Evolutionary conservation across 805 yeast genomes (phyloP), one percentile per base, ranked within the genome.

Genomic region (Blastobotrys terrestris): DNA sequence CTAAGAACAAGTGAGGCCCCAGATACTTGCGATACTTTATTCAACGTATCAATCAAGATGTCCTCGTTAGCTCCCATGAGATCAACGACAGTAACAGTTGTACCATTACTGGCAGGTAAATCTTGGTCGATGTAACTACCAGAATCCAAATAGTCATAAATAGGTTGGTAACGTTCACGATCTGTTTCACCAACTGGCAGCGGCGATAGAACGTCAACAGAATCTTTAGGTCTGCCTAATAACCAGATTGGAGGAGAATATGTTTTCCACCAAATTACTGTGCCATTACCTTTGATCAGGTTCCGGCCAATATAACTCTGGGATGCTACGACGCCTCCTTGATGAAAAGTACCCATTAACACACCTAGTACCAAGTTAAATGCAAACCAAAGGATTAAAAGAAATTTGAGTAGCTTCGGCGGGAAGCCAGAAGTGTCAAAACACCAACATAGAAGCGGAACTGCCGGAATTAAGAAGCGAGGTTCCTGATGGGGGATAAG

Each of bases 221-320:
- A 55, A 8, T 55, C 60, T 13, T 54, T 46, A 6, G 60, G 63
- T 20, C 59, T 56, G 3, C 74, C 77, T 60, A 85, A 70, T 53
- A 92, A 66, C 96, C 96, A 94, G 3, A 88, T 78, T 2, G 99
- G 98, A 0, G 98, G 97, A 2, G 88, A 79, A 61, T 92, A 94
- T 0, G 97, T 89, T 66, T 89, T 82, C 98, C 98, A 92, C 89
- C 95, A 92, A 3, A 92, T 63, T 0, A 80, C 70, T 0, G 75
- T 68, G 20, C 40, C 31, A 2, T 69, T 64, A 2, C 51, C 56
- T 18, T 58, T 49, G 2, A 60, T 54, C 16, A 64, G 50, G 52
- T 56, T 42, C 6, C 58, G 52, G 14, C 69, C 59, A 14, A 68
- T 51, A 48, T 58, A 57, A 2, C 56, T 57, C 54, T 87, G 70